phyloP scores from a whole-genome alignment of 164 flowering plant genomes.

The Amborella trichopoda region DNA sequence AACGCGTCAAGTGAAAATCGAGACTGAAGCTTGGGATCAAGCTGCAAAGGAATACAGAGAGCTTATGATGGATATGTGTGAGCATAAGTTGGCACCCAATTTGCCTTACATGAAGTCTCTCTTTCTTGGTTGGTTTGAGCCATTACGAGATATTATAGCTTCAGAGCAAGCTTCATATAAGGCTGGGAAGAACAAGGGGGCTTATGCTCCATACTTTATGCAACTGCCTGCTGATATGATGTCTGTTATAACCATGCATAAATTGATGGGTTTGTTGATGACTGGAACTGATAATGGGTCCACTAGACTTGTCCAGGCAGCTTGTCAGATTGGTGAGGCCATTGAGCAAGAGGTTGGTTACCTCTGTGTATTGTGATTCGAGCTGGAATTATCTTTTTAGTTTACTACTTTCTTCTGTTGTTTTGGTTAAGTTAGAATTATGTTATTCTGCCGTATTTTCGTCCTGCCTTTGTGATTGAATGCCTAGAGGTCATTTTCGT shows the following conservation, averaged over 20 bases:
- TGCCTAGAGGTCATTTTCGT: too few species aligned
- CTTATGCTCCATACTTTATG: slow-evolving; percentile 41
- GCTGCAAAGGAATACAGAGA: slow-evolving; percentile 82
- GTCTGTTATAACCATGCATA: slow-evolving; percentile 95
- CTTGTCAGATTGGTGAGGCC: slow-evolving; percentile 73
- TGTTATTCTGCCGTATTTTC: too few species aligned
- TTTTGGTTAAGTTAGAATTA: too few species aligned
- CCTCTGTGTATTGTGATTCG: too few species aligned
- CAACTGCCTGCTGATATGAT: slow-evolving; percentile 87
- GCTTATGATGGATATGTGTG: slow-evolving; percentile 80
- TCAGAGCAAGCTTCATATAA: slow-evolving; percentile 50
- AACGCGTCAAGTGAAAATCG: slow-evolving; percentile 74
- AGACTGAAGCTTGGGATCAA: slow-evolving; percentile 85
- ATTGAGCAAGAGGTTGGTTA: slow-evolving; percentile 85
- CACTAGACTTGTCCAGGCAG: slow-evolving; percentile 71
- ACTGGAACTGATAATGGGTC: slow-evolving; percentile 46
- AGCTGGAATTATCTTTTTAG: too few species aligned
- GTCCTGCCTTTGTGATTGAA: too few species aligned
- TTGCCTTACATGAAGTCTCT: slow-evolving; percentile 88
- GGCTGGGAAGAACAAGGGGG: slow-evolving; percentile 28
- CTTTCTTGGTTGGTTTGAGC: slow-evolving; percentile 98
- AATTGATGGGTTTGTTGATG: slow-evolving; percentile 81
- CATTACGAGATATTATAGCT: slow-evolving; percentile 46
- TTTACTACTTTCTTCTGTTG: too few species aligned
- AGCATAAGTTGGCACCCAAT: slow-evolving; percentile 81